Conservation (phyloP, 108 stramenopile species). For the Cyclotella atomus region DNA sequence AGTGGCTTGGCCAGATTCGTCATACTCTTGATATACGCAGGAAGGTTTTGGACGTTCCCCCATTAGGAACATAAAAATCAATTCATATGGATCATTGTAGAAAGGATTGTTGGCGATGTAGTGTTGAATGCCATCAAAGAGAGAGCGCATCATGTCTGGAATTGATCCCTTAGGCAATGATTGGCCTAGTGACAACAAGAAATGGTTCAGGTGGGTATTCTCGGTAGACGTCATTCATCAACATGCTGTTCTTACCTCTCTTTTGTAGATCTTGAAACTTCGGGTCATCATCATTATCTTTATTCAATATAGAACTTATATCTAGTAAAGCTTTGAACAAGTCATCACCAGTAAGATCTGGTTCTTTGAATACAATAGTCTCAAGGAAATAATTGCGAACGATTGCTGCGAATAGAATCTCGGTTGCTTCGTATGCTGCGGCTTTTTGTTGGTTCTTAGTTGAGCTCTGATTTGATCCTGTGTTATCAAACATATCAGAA, state of each 20-base stretch:
- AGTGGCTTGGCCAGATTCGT: neutral
- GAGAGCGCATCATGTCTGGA: neutral
- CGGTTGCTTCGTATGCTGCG: conserved; percentile 29
- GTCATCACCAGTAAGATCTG: neutral
- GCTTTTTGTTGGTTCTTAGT: conserved; percentile 15
- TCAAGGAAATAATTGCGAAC: conserved; percentile 21
- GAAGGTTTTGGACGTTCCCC: conserved; percentile 16
- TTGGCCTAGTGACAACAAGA: neutral
- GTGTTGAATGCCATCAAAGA: conserved; percentile 24
- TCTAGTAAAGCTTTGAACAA: neutral
- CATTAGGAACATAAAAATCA: conserved; percentile 19
- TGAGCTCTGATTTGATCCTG: neutral
- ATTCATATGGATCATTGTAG: conserved; percentile 21
- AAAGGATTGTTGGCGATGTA: conserved; percentile 14
- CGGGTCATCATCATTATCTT: conserved; percentile 16
- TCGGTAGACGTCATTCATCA: too few relatives aligned
- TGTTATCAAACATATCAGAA: conserved; percentile 23
- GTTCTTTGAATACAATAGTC: neutral
- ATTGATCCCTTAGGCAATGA: neutral
- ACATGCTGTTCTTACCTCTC: too few relatives aligned
- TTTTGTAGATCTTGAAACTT: conserved; percentile 13
- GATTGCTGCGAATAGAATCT: conserved; percentile 27
- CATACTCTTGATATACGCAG: neutral
- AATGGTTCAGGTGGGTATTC: too few relatives aligned
- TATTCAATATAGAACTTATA: conserved; percentile 19